Percentiles rank a stretch among this genome's conserved stretches.
These are phyloP conservation scores for Rhodomyrtus psidioides DNA, from an alignment of 441 rosid genomes.

Conservation along the genomic window DNA sequence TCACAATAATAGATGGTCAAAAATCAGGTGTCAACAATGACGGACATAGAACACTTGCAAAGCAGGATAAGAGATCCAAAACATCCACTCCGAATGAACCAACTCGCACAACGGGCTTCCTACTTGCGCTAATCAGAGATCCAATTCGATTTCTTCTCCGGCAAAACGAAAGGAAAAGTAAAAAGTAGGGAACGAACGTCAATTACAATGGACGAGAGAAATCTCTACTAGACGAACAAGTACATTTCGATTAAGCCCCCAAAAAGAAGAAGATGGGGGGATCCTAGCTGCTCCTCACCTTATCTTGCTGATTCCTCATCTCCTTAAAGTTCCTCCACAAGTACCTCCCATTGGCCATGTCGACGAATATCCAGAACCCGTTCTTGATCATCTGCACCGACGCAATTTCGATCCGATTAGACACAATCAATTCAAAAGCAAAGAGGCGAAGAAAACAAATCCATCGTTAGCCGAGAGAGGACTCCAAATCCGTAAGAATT, in stretches of 20 bases:
- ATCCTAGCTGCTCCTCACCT: conserved; percentile 9
- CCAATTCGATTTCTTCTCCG: neutral
- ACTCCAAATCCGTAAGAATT: neutral
- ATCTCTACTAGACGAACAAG: neutral
- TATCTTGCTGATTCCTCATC: conserved; percentile 30
- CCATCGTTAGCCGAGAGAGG: neutral
- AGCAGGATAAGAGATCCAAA: no score
- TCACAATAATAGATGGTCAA: no score
- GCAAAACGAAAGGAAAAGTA: neutral
- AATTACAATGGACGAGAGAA: neutral
- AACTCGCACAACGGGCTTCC: no score
- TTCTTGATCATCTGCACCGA: conserved; percentile 46
- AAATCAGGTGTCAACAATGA: no score
- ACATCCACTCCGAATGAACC: no score
- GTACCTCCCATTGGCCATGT: conserved; percentile 93
- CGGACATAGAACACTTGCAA: no score
- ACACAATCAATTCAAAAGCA: neutral
- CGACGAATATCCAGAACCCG: conserved; percentile 91
- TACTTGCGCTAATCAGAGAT: neutral
- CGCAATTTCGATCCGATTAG: neutral
- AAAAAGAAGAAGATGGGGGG: neutral
- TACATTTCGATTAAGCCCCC: neutral
- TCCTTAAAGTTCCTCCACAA: conserved; percentile 76
- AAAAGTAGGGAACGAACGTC: neutral
- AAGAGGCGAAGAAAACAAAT: neutral